Base-by-base conservation (phyloP, 2,329 filamentous ascomycete genomes). In the Fusarium phyllophilum region DNA sequence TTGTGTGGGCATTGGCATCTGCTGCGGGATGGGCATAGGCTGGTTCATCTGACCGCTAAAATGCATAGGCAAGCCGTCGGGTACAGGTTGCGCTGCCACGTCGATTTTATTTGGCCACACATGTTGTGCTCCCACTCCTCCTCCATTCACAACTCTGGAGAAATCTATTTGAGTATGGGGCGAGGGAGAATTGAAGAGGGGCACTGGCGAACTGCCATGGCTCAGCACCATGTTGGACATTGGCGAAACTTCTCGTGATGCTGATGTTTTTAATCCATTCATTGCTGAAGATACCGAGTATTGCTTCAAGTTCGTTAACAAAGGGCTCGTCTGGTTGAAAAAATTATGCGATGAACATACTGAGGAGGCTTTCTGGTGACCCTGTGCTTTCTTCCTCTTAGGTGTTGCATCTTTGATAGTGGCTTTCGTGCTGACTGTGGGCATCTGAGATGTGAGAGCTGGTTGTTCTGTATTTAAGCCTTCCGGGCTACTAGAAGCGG, bases 401-500 rank as follows among this genome's bases (percentile, higher is more conserved):
- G 64, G 78, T 22, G 77, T 72, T 36, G 71, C 72, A n/a, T 78
- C 76, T 60, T 75, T 79, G 22, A 69, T 73, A 8, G 79, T 75
- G 58, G 75, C 80, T 56, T 82, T 79, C 5, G 81, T 78, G 68
- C 84, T 83, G 68, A 83, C 82, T 34, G 77, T 82, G 38, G 83
- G 81, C 82, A 85, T 86, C 52, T 77, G 78, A n/a, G 83, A 82
- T 12, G 85, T 87, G 14, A 84, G 82, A 72, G 86, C 84, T 62
- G 83, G 78, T 15, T 70, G 59, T 41, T 71, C 78, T 20, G 65
- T 72, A 39, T 71, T 76, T 20, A 77, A 54, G 14, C 81, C 83
- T 63, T 84, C 86, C 11, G 90, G 89, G 68, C 89, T 92, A 74
- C 86, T 89, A 5, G 88, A 86, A 14, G 87, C 86, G 74, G 88